Conservation (phyloP, 306 rosid species). For the Quillaja saponaria region DNA sequence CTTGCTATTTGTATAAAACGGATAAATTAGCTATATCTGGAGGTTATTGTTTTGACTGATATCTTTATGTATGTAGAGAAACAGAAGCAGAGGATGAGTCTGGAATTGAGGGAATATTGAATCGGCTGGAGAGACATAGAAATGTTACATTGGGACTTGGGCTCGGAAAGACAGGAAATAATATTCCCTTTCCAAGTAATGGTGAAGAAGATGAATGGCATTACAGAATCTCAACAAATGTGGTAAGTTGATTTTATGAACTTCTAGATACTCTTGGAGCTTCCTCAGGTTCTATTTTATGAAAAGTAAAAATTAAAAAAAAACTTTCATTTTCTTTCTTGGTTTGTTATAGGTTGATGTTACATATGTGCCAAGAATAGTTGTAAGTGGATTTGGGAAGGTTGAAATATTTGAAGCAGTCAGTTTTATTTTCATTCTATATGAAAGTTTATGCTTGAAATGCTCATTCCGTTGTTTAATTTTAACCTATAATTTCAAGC, state of each 20-base stretch:
- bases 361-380: constrained; percentile 10
- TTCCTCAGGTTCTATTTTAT: constrained; percentile 16
- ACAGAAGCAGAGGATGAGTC: constrained; percentile 44
- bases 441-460: constrained; percentile 4
- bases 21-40: constrained; percentile 13
- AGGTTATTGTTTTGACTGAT: background rate
- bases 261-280: constrained; percentile 7
- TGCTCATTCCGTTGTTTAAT: background rate
- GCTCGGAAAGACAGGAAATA: constrained; percentile 42
- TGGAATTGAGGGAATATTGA: constrained; percentile 90
- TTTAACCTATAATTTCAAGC: constrained; percentile 20
- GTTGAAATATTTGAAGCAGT: constrained; percentile 10
- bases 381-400: background rate
- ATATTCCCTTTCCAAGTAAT: background rate
- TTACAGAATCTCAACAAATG: constrained; percentile 36
- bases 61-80: constrained; percentile 54
- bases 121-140: constrained; percentile 76
- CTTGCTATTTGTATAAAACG: constrained; percentile 11
- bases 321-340: background rate
- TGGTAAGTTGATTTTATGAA: constrained; percentile 46
- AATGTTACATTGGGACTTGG: constrained; percentile 44
- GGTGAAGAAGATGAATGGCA: constrained; percentile 37
- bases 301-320: background rate
- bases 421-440: background rate
- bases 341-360: background rate